A percentile compares a stretch with the other conserved stretches of the same genome.
phyloP scores from a whole-genome alignment of 2,329 filamentous ascomycete genomes.

The Pseudogymnoascus sp. region DNA sequence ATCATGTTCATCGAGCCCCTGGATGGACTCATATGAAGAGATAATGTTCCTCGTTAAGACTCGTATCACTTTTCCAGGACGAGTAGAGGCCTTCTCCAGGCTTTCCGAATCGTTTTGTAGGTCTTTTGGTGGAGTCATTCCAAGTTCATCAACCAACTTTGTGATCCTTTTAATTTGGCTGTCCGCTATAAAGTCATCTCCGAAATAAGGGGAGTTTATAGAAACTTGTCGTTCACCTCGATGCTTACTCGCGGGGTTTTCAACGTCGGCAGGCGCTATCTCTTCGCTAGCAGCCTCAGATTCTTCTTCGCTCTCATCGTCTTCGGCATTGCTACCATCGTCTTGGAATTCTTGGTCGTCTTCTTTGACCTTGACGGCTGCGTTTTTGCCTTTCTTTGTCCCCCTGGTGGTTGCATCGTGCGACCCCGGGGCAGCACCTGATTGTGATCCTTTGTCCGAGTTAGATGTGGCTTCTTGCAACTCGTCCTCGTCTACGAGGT shows the following conservation, averaged over 20 bases:
- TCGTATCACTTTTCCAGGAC: background rate
- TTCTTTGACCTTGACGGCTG: background rate
- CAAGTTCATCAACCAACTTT: background rate
- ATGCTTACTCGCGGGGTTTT: background rate
- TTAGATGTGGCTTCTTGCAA: background rate
- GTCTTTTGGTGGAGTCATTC: background rate
- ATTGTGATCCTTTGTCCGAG: background rate
- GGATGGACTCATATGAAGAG: background rate
- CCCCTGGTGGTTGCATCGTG: background rate
- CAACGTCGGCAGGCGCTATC: background rate
- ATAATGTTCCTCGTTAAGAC: background rate
- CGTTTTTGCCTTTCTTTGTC: constrained; percentile 6
- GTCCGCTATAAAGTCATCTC: background rate
- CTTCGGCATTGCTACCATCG: constrained; percentile 6
- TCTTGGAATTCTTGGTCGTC: background rate
- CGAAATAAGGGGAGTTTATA: background rate
- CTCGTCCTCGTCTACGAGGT: background rate
- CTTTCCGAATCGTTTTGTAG: background rate
- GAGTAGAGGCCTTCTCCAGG: background rate
- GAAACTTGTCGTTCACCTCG: background rate
- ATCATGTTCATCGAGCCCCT: background rate
- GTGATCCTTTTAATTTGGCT: background rate
- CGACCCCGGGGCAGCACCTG: background rate
- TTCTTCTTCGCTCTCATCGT: background rate
- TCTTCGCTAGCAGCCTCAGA: background rate